Base-by-base conservation (phyloP, 306 rosid species). In the Gleditsia sinensis region DNA sequence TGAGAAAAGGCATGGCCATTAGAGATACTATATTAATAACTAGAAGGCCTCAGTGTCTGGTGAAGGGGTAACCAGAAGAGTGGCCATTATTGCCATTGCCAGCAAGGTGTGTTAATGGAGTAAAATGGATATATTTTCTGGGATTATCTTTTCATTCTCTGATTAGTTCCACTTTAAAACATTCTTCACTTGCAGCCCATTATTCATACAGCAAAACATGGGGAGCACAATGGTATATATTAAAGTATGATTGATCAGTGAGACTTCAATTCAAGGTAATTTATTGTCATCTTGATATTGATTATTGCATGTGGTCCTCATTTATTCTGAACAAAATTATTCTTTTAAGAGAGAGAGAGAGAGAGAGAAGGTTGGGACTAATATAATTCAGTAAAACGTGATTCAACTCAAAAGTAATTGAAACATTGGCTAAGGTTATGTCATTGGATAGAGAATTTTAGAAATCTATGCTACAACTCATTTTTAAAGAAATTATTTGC, bases 131-230 rank as follows among this genome's bases (percentile, higher is more conserved):
- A 67, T 48, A 17, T 71, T 6, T 65, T 53, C 51, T 46, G 39
- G 58, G 67, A 42, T 54, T 50, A 75, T 71, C 6, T 65, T 49
- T 34, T 55, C n/a, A 11, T 46, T 75, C 43, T 69, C 2, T 61
- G 75, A 81, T 49, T 67, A 56, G 42, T 75, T 74, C 74, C 58
- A 70, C 75, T 51, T 71, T 67, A 37, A 48, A 59, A 36, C 32
- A 28, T 51, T 56, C 76, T 72, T 75, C 43, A 71, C 19, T 71
- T 80, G 85, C 75, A 82, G 37, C 71, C 88, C 86, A 84, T 71
- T 69, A 74, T 69, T 80, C 65, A 59, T 74, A 81, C 85, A 80
- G 46, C 51, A 76, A 80, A 79, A 83, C 87, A 81, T 80, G 88
- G 86, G 75, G 67, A 64, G 58, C 46, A 69, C 12, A 74, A 61